phyloP scores from a whole-genome alignment of 2,329 filamentous ascomycete species.

The Albifimbria verrucaria region DNA sequence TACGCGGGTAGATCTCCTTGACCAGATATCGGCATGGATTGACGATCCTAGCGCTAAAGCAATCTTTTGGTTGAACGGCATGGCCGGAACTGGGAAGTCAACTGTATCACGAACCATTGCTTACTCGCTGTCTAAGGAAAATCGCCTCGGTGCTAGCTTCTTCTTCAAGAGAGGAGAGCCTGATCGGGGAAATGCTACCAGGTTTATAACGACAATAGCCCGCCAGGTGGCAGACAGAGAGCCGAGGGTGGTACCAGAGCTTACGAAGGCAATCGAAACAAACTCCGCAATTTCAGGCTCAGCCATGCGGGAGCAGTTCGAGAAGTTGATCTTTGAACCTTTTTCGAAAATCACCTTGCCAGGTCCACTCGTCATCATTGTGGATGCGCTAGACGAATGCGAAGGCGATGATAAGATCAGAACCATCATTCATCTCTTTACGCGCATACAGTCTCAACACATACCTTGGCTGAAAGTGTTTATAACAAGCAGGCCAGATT shows the following conservation, averaged over 20 bases:
- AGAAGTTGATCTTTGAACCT: too few relatives aligned
- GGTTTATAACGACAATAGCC: conserved; percentile 37
- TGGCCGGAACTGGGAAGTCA: too few relatives aligned
- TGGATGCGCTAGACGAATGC: conserved; percentile 2
- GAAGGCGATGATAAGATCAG: too few relatives aligned
- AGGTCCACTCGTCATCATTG: conserved; percentile 1
- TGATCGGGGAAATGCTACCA: conserved; percentile 29
- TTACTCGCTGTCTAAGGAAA: too few relatives aligned
- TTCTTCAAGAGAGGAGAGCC: conserved; percentile 37
- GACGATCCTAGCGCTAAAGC: conserved; percentile 12
- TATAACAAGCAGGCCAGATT: conserved; percentile 38
- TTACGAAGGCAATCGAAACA: conserved; percentile 24
- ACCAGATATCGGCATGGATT: conserved; percentile 25
- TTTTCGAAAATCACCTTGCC: background rate
- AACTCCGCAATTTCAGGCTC: conserved; percentile 28
- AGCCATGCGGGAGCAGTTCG: too few relatives aligned
- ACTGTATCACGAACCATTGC: too few relatives aligned
- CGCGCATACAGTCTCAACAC: conserved; percentile 8
- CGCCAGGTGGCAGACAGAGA: conserved; percentile 24
- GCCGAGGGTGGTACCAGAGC: conserved; percentile 19
- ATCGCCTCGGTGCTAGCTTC: too few relatives aligned
- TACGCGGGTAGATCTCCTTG: conserved; percentile 27
- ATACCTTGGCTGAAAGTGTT: conserved; percentile 29
- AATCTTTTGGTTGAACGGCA: conserved; percentile 35
- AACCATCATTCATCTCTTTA: conserved; percentile 25